Conservation (phyloP, 352 stramenopile genomes). For the Phytophthora citrophthora region DNA sequence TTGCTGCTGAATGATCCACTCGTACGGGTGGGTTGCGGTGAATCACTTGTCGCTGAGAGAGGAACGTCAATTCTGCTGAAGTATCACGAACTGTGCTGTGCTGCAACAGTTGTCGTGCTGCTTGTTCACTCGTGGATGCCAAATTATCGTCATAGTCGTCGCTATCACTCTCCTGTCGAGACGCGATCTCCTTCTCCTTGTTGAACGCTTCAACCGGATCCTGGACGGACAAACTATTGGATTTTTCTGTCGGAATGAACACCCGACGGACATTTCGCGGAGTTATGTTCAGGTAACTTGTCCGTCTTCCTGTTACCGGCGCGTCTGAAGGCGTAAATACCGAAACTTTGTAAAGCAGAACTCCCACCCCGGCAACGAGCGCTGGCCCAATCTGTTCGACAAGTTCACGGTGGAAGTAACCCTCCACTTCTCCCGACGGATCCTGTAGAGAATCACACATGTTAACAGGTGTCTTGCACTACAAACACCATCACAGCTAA, state of each 20-base stretch:
- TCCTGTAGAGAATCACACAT: slow-evolving; percentile 48
- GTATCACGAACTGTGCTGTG: slow-evolving; percentile 59
- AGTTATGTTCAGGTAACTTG: slow-evolving; percentile 79
- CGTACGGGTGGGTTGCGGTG: slow-evolving; percentile 70
- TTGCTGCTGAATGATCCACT: slow-evolving; percentile 23
- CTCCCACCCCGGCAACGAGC: slow-evolving; percentile 49
- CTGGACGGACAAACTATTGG: slow-evolving; percentile 27
- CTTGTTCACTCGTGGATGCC: slow-evolving; percentile 29
- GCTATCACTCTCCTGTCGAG: slow-evolving; percentile 39
- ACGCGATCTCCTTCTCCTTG: slow-evolving; percentile 42
- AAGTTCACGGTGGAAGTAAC: slow-evolving; percentile 84
- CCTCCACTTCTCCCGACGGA: slow-evolving; percentile 75
- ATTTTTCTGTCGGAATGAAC: slow-evolving; percentile 46
- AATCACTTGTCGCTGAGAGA: slow-evolving; percentile 83
- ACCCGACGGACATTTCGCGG: slow-evolving; percentile 67
- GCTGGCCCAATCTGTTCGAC: slow-evolving; percentile 73
- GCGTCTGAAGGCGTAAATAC: slow-evolving; percentile 67
- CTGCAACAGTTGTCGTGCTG: slow-evolving; percentile 41
- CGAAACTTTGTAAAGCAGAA: slow-evolving; percentile 76
- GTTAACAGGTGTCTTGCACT: not conserved
- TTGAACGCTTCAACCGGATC: slow-evolving; percentile 62
- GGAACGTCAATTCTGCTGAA: slow-evolving; percentile 74
- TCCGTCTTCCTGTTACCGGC: slow-evolving; percentile 45
- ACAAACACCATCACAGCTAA: not conserved
- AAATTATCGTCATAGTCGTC: slow-evolving; percentile 39